Conservation (phyloP, 495 filamentous ascomycete genomes). For the Neurospora sp. region DNA sequence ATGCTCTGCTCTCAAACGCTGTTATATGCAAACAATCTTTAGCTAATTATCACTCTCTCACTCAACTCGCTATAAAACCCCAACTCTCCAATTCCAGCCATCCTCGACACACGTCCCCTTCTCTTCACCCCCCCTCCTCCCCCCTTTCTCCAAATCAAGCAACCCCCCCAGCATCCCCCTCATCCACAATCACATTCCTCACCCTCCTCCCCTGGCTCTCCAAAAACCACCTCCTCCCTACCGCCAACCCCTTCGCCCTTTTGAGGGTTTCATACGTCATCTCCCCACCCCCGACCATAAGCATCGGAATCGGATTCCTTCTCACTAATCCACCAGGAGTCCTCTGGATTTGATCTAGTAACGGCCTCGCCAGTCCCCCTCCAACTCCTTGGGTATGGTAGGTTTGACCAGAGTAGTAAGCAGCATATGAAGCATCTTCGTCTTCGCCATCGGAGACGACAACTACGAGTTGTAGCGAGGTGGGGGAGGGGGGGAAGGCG, state of each 20-base stretch:
- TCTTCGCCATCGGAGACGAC: constrained; percentile 58
- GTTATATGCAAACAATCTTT: background rate
- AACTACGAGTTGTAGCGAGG: constrained; percentile 66
- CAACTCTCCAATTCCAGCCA: background rate
- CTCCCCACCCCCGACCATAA: constrained; percentile 75
- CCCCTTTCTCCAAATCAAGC: background rate
- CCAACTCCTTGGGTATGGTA: constrained; percentile 12
- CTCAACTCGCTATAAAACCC: background rate
- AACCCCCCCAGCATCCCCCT: constrained; percentile 11
- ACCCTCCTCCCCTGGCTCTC: constrained; percentile 78
- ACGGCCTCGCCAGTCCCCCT: constrained; percentile 43
- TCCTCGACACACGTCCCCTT: background rate
- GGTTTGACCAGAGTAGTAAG: constrained; percentile 8
- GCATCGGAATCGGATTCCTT: constrained; percentile 66
- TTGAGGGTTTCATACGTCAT: constrained; percentile 53
- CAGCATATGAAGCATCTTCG: constrained; percentile 11
- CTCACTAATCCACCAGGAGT: constrained; percentile 62
- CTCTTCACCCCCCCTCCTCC: background rate
- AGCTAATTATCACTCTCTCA: background rate
- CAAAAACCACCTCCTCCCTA: constrained; percentile 70
- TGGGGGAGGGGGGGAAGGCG: constrained; percentile 49
- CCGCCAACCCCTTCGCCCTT: constrained; percentile 51
- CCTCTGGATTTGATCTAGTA: constrained; percentile 65
- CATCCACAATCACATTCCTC: constrained; percentile 65
- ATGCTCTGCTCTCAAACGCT: background rate